phyloP scores from a whole-genome alignment of 495 filamentous ascomycete species.

The Trichoderma asperelloides region DNA sequence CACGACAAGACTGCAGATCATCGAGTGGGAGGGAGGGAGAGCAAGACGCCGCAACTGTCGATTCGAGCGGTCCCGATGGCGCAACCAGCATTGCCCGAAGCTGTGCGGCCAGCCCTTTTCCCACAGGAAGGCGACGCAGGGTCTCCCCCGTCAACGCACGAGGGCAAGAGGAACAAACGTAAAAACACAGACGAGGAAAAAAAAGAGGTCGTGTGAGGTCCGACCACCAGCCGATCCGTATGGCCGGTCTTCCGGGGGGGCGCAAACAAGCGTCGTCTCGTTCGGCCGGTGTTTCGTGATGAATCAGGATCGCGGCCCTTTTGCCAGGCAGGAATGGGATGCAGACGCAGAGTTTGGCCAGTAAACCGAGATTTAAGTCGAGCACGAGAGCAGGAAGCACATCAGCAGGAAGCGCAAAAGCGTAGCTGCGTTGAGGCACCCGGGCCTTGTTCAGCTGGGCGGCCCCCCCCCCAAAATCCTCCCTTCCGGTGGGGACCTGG shows the following conservation, averaged over 20 bases:
- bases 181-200: neutral
- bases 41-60: neutral
- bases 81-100: conserved; percentile 4
- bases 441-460: neutral
- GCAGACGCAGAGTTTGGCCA: neutral
- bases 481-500: neutral
- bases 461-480: neutral
- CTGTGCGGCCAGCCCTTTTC: neutral
- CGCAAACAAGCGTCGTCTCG: neutral
- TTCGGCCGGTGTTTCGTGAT: too few species aligned
- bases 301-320: neutral
- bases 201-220: conserved; percentile 4
- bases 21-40: neutral
- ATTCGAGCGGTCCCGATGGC: neutral
- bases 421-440: neutral
- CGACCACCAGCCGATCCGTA: neutral
- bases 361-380: neutral
- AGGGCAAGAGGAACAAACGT: too few species aligned
- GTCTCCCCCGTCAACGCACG: neutral
- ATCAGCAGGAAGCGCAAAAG: neutral
- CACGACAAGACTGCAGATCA: neutral
- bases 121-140: neutral
- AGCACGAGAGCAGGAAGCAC: neutral
- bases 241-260: neutral
- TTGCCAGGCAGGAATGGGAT: neutral